Evolutionary conservation across 768 basidiomycete genomes (phyloP).

Genomic region (Russula emetica): DNA sequence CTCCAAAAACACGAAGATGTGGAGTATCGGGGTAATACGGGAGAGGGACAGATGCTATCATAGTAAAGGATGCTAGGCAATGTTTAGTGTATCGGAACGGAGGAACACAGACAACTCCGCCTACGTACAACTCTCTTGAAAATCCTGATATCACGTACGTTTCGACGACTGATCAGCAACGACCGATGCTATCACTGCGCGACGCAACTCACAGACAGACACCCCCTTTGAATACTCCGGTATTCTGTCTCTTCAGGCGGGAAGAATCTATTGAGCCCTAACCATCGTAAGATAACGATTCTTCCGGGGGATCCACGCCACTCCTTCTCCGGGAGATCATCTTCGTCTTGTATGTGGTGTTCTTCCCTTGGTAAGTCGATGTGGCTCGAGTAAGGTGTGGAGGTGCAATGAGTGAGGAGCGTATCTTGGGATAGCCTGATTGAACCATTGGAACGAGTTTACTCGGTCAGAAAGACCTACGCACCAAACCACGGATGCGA

Average conservation of each 20-base stretch:
- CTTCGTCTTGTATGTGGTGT: constrained; percentile 29
- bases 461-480: constrained; percentile 12
- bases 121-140: constrained; percentile 65
- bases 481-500: constrained; percentile 63
- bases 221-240: constrained; percentile 48
- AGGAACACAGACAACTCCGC: background rate
- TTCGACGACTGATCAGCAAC: background rate
- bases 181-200: background rate
- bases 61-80: constrained; percentile 57
- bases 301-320: constrained; percentile 40
- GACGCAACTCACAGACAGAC: constrained; percentile 50
- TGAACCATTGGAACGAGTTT: background rate
- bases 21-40: constrained; percentile 36
- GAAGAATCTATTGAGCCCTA: constrained; percentile 61
- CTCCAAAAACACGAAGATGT: constrained; percentile 42
- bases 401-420: constrained; percentile 51
- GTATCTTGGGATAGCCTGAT: constrained; percentile 28
- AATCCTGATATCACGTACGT: constrained; percentile 47
- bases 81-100: background rate
- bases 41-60: constrained; percentile 49
- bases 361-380: constrained; percentile 28
- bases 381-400: constrained; percentile 43
- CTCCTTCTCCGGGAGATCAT: background rate
- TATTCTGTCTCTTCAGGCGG: constrained; percentile 40
- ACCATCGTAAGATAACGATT: constrained; percentile 63